phyloP scores from a whole-genome alignment of 805 yeast genomes.

The Candida xiaguanensis region DNA sequence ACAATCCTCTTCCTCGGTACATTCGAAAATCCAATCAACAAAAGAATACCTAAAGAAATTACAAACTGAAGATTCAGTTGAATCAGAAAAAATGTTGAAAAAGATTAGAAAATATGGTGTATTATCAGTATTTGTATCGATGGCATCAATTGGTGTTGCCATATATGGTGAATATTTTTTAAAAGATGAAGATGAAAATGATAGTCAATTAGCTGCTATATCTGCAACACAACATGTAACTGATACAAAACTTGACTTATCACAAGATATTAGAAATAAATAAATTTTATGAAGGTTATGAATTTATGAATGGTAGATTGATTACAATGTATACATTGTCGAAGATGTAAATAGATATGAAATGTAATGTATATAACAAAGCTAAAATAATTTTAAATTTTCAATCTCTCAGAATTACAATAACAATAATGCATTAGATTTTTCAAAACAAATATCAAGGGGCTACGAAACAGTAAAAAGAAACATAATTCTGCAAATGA shows the following conservation, averaged over 20 bases:
- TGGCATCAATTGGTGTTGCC: constrained; percentile 26
- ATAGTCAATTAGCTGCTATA: neutral
- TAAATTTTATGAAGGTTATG: neutral
- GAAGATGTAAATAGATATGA: too few species aligned
- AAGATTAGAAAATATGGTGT: constrained; percentile 21
- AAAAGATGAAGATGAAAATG: constrained; percentile 1
- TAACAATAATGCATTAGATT: too few species aligned
- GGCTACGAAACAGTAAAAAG: too few species aligned
- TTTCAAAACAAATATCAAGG: too few species aligned
- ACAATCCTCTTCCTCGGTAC: neutral
- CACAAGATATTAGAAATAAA: constrained; percentile 19
- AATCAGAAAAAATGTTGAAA: constrained; percentile 25
- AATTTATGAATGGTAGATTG: neutral
- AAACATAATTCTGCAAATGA: too few species aligned
- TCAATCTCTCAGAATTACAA: too few species aligned
- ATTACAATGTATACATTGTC: neutral
- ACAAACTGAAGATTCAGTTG: constrained; percentile 30
- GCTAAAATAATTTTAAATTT: too few species aligned
- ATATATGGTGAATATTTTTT: constrained; percentile 1
- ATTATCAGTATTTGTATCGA: constrained; percentile 21
- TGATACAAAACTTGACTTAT: constrained; percentile 13
- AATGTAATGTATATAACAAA: too few species aligned
- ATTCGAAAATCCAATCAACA: constrained; percentile 9
- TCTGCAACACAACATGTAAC: neutral
- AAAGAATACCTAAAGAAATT: constrained; percentile 25